A percentile compares a stretch with the other conserved stretches of the same genome.
Conservation (phyloP, 2,329 filamentous ascomycete species). For the Onygenales sp. region DNA sequence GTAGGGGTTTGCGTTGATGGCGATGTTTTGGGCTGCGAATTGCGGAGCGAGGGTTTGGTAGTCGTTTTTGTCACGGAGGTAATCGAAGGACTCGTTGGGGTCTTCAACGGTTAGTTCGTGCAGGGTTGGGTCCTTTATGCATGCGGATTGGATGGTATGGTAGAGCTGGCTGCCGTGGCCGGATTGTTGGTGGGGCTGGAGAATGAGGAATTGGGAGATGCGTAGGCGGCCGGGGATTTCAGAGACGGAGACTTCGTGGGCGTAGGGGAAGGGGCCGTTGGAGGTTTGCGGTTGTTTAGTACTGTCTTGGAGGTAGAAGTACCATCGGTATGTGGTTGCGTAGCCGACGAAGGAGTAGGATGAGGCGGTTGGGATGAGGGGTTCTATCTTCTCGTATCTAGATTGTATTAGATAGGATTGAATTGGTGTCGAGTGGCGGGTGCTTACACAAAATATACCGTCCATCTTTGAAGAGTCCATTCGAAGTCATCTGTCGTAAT, state of each 20-base stretch:
- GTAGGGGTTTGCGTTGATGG: slow-evolving; percentile 37
- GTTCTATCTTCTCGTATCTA: slow-evolving; percentile 47
- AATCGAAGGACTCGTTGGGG: slow-evolving; percentile 64
- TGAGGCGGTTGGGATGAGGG: slow-evolving; percentile 37
- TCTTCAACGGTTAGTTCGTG: slow-evolving; percentile 88
- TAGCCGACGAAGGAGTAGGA: slow-evolving; percentile 83
- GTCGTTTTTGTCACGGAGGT: slow-evolving; percentile 54
- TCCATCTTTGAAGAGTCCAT: slow-evolving; percentile 72
- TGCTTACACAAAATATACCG: slow-evolving; percentile 71
- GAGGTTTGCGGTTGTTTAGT: slow-evolving; percentile 32
- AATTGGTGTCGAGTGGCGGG: not conserved
- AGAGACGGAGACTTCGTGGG: slow-evolving; percentile 38
- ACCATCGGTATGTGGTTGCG: slow-evolving; percentile 83
- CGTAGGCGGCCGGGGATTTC: slow-evolving; percentile 67
- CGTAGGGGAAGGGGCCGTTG: slow-evolving; percentile 36
- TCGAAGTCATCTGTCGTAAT: slow-evolving; percentile 64
- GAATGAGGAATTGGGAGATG: slow-evolving; percentile 86
- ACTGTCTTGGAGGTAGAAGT: slow-evolving; percentile 36
- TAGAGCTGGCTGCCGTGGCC: slow-evolving; percentile 77
- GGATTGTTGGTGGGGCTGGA: slow-evolving; percentile 75
- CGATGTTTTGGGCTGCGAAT: slow-evolving; percentile 38
- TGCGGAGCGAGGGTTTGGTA: slow-evolving; percentile 46
- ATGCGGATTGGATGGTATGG: slow-evolving; percentile 62
- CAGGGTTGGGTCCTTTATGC: slow-evolving; percentile 58
- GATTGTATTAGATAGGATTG: slow-evolving; percentile 14